Conservation (phyloP, 1,139 yeast species). For the Scheffersomyces insectosa region DNA sequence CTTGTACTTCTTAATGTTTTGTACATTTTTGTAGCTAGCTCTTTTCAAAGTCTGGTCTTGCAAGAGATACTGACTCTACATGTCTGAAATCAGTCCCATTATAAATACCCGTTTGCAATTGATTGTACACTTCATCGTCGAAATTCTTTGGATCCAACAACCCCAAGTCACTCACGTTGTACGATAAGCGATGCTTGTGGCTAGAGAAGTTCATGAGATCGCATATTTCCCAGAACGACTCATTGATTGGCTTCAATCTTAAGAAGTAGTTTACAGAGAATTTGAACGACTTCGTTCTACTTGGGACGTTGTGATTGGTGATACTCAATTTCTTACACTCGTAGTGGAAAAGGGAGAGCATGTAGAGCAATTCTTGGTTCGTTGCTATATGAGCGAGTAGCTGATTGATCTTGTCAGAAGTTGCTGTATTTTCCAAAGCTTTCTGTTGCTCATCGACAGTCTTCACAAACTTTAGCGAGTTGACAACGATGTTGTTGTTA, state of each 20-base stretch:
- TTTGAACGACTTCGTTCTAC: conserved; percentile 3
- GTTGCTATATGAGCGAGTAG: conserved; percentile 26
- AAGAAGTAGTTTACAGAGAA: conserved; percentile 9
- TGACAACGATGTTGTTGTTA: conserved; percentile 4
- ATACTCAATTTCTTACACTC: conserved; percentile 38
- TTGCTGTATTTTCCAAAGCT: conserved; percentile 19
- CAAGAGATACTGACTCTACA: conserved; percentile 19
- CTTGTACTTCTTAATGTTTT: too few species aligned
- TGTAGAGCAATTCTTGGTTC: conserved; percentile 32
- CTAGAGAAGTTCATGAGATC: conserved; percentile 31
- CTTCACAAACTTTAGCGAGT: conserved; percentile 26
- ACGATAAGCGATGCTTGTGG: conserved; percentile 29
- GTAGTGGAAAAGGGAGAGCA: conserved; percentile 33
- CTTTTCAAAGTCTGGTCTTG: conserved; percentile 14
- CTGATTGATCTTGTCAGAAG: conserved; percentile 20
- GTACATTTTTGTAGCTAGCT: too few species aligned
- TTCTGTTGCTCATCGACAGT: conserved; percentile 29
- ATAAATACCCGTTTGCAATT: conserved; percentile 27
- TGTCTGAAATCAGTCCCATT: conserved; percentile 25
- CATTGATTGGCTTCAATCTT: conserved; percentile 31
- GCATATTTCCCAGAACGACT: conserved; percentile 44
- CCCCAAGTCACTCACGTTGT: conserved; percentile 31
- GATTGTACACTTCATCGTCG: conserved; percentile 22
- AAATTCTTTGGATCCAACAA: conserved; percentile 44
- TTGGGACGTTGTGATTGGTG: conserved; percentile 11